These are phyloP conservation scores for Aspergillus cavernicola DNA, from an alignment of 495 filamentous ascomycete species.

Conservation along the genomic window DNA sequence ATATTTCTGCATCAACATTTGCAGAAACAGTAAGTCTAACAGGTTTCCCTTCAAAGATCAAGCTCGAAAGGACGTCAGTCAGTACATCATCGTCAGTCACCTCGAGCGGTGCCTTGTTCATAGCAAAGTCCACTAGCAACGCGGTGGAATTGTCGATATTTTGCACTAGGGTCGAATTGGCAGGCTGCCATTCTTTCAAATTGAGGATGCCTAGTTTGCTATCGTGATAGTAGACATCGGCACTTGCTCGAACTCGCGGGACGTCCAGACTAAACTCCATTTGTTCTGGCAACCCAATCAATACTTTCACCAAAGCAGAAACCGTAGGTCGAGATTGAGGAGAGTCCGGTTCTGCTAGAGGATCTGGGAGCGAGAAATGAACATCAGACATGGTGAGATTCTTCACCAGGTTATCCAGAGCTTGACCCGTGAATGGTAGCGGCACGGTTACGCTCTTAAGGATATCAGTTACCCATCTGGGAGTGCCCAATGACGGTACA, in stretches of 20 bases:
- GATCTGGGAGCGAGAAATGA: constrained; percentile 76
- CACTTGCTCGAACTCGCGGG: constrained; percentile 64
- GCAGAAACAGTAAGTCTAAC: constrained; percentile 70
- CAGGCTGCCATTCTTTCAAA: constrained; percentile 75
- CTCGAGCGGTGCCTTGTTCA: constrained; percentile 74
- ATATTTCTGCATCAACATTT: constrained; percentile 76
- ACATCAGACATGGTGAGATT: constrained; percentile 83
- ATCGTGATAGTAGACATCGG: constrained; percentile 72
- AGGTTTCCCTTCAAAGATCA: constrained; percentile 65
- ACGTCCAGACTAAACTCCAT: constrained; percentile 82
- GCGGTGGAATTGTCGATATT: constrained; percentile 50
- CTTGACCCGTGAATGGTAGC: constrained; percentile 74
- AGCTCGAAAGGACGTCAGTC: constrained; percentile 64
- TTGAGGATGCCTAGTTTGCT: constrained; percentile 74
- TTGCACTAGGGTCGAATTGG: constrained; percentile 70
- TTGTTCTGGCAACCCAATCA: constrained; percentile 73
- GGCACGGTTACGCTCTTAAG: constrained; percentile 80
- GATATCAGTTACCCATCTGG: constrained; percentile 76
- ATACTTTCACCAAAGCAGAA: constrained; percentile 74
- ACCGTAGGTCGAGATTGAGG: constrained; percentile 71
- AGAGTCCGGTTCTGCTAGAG: constrained; percentile 68
- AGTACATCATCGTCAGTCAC: constrained; percentile 76
- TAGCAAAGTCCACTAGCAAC: constrained; percentile 66
- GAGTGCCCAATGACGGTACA: constrained; percentile 59
- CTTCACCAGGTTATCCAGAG: constrained; percentile 74